phyloP scores from a whole-genome alignment of 768 basidiomycete genomes.

The Leccinum fibrillosum region DNA sequence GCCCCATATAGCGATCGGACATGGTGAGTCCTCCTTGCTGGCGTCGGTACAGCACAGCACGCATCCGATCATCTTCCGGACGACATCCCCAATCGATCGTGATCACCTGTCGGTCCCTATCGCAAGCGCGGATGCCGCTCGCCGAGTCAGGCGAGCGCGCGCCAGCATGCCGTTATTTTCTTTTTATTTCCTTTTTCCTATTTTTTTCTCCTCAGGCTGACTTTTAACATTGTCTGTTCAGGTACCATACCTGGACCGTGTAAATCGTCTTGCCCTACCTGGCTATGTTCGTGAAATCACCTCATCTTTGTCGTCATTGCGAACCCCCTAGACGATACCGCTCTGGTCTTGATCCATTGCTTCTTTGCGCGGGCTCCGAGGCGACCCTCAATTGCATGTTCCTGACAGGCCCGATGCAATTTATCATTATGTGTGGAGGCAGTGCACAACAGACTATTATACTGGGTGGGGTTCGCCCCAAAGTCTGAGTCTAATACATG shows the following conservation, averaged over 20 bases:
- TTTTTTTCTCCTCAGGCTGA: constrained; percentile 1
- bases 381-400: constrained; percentile 21
- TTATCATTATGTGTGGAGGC: constrained; percentile 17
- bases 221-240: constrained; percentile 7
- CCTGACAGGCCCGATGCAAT: constrained; percentile 26
- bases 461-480: not conserved
- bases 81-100: not conserved
- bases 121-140: constrained; percentile 2
- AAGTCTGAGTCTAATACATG: not conserved
- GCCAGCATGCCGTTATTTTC: constrained; percentile 10
- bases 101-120: not conserved
- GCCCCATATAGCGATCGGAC: not conserved
- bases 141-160: not conserved
- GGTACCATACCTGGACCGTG: constrained; percentile 9
- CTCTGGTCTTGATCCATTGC: not conserved
- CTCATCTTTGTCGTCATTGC: constrained; percentile 12
- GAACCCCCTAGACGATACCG: not conserved
- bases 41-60: not conserved
- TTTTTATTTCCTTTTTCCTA: not conserved
- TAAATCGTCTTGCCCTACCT: constrained; percentile 10
- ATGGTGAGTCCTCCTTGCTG: not conserved
- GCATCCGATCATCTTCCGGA: not conserved
- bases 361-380: constrained; percentile 33
- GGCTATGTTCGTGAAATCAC: constrained; percentile 18
- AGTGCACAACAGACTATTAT: not conserved